Base-by-base conservation (phyloP, 2,329 filamentous ascomycete genomes). In the Sarocladiaceae sp. region DNA sequence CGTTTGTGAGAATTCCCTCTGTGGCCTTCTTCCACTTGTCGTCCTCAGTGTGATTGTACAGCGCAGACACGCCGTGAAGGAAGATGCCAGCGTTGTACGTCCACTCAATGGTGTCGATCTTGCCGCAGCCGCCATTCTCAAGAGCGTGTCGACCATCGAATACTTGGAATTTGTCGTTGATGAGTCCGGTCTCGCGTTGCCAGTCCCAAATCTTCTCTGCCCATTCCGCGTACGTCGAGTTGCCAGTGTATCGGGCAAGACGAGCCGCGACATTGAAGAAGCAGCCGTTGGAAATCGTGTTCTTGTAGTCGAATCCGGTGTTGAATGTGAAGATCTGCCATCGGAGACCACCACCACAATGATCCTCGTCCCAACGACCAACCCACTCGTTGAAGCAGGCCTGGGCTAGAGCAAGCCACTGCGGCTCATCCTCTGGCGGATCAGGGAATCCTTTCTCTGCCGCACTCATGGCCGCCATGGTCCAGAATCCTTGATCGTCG, bases 291-390 rank as follows among this genome's bases (percentile, higher is more conserved):
- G 82, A 81, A 58, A 87, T 84, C 20, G 79, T 76, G 68, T 87
- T 87, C 62, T 87, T 86, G 71, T 86, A 86, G 66, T 80, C 74
- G 69, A 73, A 85, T 48, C 89, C 89, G 53, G 76, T 80, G 70
- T 91, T 91, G 71, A 85, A 88, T 12, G 81, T 76, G 71, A 86
- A 92, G 55, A 95, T 87, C 71, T 96, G 90, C 91, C 91, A 96
- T 57, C 87, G 82, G 58, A 96, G 69, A 10, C 90, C 90, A 48
- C 90, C 90, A 44, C 71, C 74, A 66, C 90, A 96, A 51, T 64
- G 57, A 0, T 69, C 61, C 2, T 69, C 71, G 59, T 94, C 84
- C 86, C 88, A 93, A 20, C 89, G 80, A 18, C 69, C 68, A 2
- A 81, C 82, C 62, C 90, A 90, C 49, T 86, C 84, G 71, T 93